phyloP scores from a whole-genome alignment of 2,329 filamentous ascomycete species.

The Neopestalotiopsis clavispora region DNA sequence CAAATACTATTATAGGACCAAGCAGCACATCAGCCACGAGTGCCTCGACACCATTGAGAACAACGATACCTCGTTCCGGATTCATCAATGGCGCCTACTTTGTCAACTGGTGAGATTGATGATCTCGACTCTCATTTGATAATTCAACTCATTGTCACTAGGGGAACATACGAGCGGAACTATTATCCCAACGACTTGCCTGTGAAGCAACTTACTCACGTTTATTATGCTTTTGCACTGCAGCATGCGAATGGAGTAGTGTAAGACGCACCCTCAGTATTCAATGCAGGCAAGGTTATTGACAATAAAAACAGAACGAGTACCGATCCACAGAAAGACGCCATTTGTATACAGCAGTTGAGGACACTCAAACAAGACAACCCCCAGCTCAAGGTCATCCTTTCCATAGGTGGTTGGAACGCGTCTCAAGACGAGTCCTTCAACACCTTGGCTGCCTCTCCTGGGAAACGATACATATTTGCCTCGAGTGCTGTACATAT shows the following conservation, averaged over 20 bases:
- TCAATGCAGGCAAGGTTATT: background rate
- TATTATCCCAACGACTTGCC: conserved; percentile 7
- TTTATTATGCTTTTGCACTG: conserved; percentile 8
- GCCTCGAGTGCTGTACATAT: background rate
- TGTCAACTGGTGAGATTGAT: background rate
- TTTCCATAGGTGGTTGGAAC: conserved; percentile 6
- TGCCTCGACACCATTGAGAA: background rate
- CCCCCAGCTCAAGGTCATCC: background rate
- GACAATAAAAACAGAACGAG: background rate
- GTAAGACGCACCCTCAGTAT: background rate
- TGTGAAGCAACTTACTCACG: background rate
- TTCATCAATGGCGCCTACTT: conserved; percentile 11
- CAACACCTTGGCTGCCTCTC: background rate
- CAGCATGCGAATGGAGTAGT: background rate
- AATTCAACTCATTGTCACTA: background rate
- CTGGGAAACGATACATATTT: background rate
- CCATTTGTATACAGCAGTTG: conserved; percentile 5
- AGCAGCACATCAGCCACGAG: background rate
- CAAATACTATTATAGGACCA: background rate
- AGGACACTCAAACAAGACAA: conserved; percentile 2
- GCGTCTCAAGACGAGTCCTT: background rate
- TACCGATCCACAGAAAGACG: conserved; percentile 1
- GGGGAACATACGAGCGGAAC: background rate
- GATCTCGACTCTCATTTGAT: fast-evolving
- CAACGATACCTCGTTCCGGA: background rate